Conservation (phyloP, 139 green algal species). For the Penium margaritaceum region DNA sequence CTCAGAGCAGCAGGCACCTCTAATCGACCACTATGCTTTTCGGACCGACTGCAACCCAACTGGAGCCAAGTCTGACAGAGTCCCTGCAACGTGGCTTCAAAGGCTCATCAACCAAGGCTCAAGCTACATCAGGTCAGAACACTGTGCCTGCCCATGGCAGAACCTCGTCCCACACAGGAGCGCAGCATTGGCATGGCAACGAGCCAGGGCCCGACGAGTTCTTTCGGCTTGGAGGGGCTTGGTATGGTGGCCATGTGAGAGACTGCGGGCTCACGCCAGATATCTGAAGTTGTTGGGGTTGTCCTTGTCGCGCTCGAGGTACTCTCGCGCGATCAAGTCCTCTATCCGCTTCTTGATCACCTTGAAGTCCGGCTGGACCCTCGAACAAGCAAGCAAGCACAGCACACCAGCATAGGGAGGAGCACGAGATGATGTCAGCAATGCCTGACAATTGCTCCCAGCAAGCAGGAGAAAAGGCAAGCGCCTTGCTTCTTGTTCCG, state of each 20-base stretch:
- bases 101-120: no score
- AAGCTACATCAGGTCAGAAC: no score
- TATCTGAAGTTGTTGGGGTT: constrained; percentile 71
- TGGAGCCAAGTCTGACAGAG: no score
- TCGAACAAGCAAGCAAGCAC: not conserved
- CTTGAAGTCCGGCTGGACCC: constrained; percentile 77
- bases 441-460: not conserved
- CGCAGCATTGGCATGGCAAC: not conserved
- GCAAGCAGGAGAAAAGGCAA: not conserved
- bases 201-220: not conserved
- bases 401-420: not conserved
- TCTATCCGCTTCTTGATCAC: constrained; percentile 96
- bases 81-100: not conserved
- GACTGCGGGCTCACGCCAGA: constrained; percentile 47
- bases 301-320: constrained; percentile 77
- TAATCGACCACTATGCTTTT: no score
- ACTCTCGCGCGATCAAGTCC: constrained; percentile 87
- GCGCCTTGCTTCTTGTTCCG: no score
- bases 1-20: no score
- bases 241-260: not conserved
- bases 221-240: not conserved
- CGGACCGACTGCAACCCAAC: no score
- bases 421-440: not conserved
- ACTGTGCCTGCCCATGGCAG: no score
- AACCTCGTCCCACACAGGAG: not conserved